Evolutionary conservation across 148 eudicot species (phyloP).

Genomic region (Cornus controversa): DNA sequence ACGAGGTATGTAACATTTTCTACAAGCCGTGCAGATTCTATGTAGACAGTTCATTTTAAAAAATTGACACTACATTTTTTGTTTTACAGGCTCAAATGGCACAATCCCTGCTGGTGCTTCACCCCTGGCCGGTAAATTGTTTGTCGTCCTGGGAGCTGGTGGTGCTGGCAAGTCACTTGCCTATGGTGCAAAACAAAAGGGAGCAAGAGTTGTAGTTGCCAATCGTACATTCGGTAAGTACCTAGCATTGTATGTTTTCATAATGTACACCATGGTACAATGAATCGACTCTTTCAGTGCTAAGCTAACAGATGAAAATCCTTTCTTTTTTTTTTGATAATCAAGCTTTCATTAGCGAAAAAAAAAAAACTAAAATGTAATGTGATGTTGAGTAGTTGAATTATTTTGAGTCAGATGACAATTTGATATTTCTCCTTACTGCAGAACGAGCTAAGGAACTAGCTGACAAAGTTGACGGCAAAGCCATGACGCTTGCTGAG

Average conservation of each 20-base stretch:
- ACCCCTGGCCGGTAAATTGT: constrained; percentile 66
- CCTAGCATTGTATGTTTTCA: neutral
- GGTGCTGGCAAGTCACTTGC: constrained; percentile 93
- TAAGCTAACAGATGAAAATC: too few relatives aligned
- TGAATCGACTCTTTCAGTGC: too few relatives aligned
- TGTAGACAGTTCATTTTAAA: neutral
- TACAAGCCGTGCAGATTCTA: neutral
- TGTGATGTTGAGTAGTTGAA: too few relatives aligned
- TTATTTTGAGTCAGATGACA: too few relatives aligned
- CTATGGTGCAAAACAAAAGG: constrained; percentile 76
- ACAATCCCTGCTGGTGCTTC: constrained; percentile 32
- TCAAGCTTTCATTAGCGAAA: too few relatives aligned
- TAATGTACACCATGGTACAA: neutral
- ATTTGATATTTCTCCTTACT: neutral
- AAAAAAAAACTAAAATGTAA: too few relatives aligned
- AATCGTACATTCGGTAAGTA: constrained; percentile 68
- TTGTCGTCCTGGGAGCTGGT: constrained; percentile 86
- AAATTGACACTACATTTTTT: neutral
- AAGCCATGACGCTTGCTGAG: constrained; percentile 59
- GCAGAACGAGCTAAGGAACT: constrained; percentile 67
- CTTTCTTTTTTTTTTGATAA: too few relatives aligned
- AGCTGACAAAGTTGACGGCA: constrained; percentile 57
- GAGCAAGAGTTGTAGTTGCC: constrained; percentile 72
- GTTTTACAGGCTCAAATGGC: constrained; percentile 29
- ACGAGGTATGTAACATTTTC: constrained; percentile 27